A percentile compares a stretch with the other conserved stretches of the same genome.
Conservation (phyloP, 306 rosid species). For the Pterocarpus santalinus region DNA sequence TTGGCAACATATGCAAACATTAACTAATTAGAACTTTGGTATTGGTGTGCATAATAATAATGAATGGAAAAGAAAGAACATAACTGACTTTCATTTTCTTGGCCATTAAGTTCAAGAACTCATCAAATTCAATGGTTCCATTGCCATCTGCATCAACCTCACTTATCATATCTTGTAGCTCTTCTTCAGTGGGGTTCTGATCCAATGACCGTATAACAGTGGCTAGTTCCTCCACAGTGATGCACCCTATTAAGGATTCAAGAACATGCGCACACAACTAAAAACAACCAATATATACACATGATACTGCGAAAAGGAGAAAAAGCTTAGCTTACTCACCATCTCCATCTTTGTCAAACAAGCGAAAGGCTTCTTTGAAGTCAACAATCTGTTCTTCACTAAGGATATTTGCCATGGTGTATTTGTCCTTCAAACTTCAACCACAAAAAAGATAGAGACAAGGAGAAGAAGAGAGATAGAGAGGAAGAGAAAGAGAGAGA, state of each 20-base stretch:
- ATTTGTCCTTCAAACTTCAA: slow-evolving; percentile 12
- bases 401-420: slow-evolving; percentile 70
- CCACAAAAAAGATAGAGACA: slow-evolving; percentile 24
- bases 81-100: slow-evolving; percentile 79
- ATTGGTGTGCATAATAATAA: neutral
- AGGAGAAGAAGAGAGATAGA: slow-evolving; percentile 33
- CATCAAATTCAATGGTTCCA: slow-evolving; percentile 95
- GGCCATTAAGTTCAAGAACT: slow-evolving; percentile 91
- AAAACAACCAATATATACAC: neutral
- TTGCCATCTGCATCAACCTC: slow-evolving; percentile 92
- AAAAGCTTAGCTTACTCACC: slow-evolving; percentile 57
- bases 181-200: slow-evolving; percentile 96
- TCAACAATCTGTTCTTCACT: slow-evolving; percentile 91
- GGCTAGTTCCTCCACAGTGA: slow-evolving; percentile 92
- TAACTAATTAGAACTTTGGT: neutral
- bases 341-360: slow-evolving; percentile 97
- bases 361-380: slow-evolving; percentile 91
- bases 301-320: neutral
- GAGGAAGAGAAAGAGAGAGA: slow-evolving; percentile 36
- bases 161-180: slow-evolving; percentile 86
- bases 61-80: neutral
- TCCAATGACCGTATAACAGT: slow-evolving; percentile 94
- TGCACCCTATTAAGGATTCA: slow-evolving; percentile 67
- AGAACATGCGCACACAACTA: slow-evolving; percentile 17
- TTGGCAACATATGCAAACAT: neutral